Conservation (phyloP, 148 eudicot genomes). For the Linanthus parryae region DNA sequence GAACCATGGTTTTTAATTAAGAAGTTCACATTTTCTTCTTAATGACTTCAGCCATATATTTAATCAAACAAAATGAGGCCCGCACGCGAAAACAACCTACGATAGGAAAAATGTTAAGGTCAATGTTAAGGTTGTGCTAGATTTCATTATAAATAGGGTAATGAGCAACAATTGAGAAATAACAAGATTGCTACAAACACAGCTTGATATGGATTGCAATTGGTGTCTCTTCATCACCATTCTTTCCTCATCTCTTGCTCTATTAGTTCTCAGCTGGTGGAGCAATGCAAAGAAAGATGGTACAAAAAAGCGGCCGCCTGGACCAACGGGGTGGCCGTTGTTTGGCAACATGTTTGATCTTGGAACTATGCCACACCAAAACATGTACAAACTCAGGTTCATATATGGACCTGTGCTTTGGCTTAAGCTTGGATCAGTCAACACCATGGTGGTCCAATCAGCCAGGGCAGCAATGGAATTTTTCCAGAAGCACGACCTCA, state of each 20-base stretch:
- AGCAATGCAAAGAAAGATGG: neutral
- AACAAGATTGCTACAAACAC: too few relatives aligned
- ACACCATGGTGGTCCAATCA: slow-evolving; percentile 15
- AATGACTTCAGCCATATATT: too few relatives aligned
- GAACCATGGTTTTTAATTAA: too few relatives aligned
- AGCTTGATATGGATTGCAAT: too few relatives aligned
- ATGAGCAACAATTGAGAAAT: too few relatives aligned
- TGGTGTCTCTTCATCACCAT: too few relatives aligned
- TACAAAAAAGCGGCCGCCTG: slow-evolving; percentile 7
- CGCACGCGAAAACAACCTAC: too few relatives aligned
- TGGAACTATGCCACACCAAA: slow-evolving; percentile 15
- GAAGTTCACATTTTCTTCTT: too few relatives aligned
- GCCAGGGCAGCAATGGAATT: slow-evolving; percentile 2
- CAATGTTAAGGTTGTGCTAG: too few relatives aligned
- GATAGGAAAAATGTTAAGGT: too few relatives aligned
- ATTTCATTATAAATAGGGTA: too few relatives aligned
- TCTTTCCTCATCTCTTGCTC: neutral
- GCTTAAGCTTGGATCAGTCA: slow-evolving; percentile 16
- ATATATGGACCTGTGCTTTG: slow-evolving; percentile 16
- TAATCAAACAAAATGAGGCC: too few relatives aligned
- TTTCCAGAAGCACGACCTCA: slow-evolving; percentile 13
- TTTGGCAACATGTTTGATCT: slow-evolving; percentile 10
- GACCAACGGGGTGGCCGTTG: slow-evolving; percentile 11
- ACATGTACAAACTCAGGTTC: neutral
- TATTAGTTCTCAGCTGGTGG: neutral